Base-by-base conservation (phyloP, 768 basidiomycete species). In the Sarcomyxa edulis region DNA sequence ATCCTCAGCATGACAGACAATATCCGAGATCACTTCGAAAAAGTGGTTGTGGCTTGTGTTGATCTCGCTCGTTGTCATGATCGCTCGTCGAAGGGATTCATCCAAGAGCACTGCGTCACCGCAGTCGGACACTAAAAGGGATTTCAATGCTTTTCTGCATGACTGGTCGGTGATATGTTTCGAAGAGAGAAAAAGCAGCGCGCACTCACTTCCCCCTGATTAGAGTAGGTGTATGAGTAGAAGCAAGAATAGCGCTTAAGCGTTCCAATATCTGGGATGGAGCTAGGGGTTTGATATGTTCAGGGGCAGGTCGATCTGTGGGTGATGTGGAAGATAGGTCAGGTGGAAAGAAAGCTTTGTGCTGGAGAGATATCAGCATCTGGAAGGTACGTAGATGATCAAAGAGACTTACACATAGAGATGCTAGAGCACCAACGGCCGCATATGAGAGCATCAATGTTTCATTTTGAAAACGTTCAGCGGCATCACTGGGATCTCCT, bases 391-490 rank as follows among this genome's bases (percentile, higher is more conserved):
- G 7, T 40, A n/a, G 22, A 32, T 15, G 21, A 31, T 32, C 12
- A 24, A 15, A 25, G 16, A 20, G 11, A 81, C 92, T 65, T 50
- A 95, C 92, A 53, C 85, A 87, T 43, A 95, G 72, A 7, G 89
- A 78, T n/a, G 88, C 78, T 62, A 95, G 64, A 3, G 93, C 88
- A 26, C 89, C 83, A n/a, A 84, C 74, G 12, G 92, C 84, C 11
- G 92, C 89, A 49, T 80, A 69, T 0, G 89, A 91, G 20, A 96
- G 63, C 38, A 78, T 47, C 28, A 72, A 68, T 2, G 83, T 82
- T 55, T 93, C 91, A 26, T 72, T 70, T 45, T 78, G 73, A 49
- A 86, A 82, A 16, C 72, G 68, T 49, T 84, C 81, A 15, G 67
- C 52, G 26, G 70, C 68, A 29, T 73, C 67, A n/a, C n/a, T n/a